Evolutionary conservation across 2,329 filamentous ascomycete genomes (phyloP).

Genomic region (Penicillium fuscoglaucum): DNA sequence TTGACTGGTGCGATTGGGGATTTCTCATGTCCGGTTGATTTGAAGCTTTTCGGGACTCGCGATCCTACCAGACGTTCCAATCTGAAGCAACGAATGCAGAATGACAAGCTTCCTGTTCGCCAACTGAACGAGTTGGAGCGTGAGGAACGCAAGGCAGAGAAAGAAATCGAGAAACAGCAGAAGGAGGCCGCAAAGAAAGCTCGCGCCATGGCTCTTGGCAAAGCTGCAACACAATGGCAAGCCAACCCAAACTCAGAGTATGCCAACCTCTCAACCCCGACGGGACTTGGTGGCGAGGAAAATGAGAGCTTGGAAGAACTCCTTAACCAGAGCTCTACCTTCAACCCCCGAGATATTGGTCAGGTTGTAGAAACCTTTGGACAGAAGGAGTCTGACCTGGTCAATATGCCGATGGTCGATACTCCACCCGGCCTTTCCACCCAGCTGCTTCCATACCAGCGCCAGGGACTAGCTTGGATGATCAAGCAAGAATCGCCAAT

Average conservation of each 20-base stretch:
- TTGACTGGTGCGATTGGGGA: constrained; percentile 65
- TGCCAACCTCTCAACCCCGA: constrained; percentile 38
- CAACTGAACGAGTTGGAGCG: constrained; percentile 57
- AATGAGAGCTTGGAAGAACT: constrained; percentile 61
- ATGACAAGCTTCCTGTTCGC: constrained; percentile 61
- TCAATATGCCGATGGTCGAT: constrained; percentile 68
- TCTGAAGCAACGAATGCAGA: constrained; percentile 64
- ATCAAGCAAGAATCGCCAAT: constrained; percentile 70
- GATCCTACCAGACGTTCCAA: constrained; percentile 53
- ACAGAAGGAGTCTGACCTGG: constrained; percentile 67
- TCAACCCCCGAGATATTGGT: constrained; percentile 65
- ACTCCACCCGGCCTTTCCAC: constrained; percentile 68
- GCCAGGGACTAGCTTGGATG: constrained; percentile 79
- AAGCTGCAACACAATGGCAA: constrained; percentile 29
- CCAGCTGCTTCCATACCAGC: constrained; percentile 74
- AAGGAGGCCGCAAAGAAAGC: constrained; percentile 40
- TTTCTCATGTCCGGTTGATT: constrained; percentile 70
- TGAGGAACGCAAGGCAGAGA: constrained; percentile 45
- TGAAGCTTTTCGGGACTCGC: constrained; percentile 69
- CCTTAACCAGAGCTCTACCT: constrained; percentile 63
- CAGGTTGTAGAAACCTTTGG: constrained; percentile 70
- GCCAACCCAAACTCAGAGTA: constrained; percentile 31
- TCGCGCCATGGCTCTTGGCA: constrained; percentile 28
- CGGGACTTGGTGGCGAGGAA: constrained; percentile 24
- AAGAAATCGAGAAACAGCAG: constrained; percentile 54